Percentiles rank a stretch among this genome's conserved stretches.
These are phyloP conservation scores for Coemansia sp. DNA, from an alignment of 192 early-diverging fungal species.

Conservation along the genomic window DNA sequence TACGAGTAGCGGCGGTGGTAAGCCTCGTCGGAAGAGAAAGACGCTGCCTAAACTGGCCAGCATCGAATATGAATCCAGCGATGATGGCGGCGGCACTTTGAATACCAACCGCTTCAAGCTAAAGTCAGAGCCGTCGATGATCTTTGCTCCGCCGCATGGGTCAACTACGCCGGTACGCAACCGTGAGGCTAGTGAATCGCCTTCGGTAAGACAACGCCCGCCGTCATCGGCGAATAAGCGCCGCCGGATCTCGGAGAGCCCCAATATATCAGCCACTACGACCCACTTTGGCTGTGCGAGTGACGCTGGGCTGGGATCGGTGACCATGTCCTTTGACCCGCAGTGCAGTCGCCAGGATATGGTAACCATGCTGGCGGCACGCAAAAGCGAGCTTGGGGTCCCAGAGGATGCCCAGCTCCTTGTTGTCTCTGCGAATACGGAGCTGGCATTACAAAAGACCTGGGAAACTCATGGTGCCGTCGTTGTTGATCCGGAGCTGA, in stretches of 20 bases:
- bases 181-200: background rate
- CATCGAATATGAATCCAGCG: slow-evolving; percentile 8
- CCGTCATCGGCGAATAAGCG: slow-evolving; percentile 8
- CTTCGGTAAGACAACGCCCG: background rate
- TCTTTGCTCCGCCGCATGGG: slow-evolving; percentile 15
- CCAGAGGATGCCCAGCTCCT: slow-evolving; percentile 1
- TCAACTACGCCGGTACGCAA: background rate
- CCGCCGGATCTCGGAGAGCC: slow-evolving; percentile 3
- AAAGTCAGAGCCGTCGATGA: slow-evolving; percentile 20
- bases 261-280: slow-evolving; percentile 1
- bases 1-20: background rate
- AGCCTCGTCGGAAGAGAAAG: slow-evolving; percentile 4
- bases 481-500: slow-evolving; percentile 26
- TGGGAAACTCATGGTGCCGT: slow-evolving; percentile 15
- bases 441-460: background rate
- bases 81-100: background rate
- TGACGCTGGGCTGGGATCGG: background rate
- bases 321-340: background rate
- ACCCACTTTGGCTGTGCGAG: background rate
- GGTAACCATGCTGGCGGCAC: slow-evolving; percentile 6
- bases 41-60: slow-evolving; percentile 1
- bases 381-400: slow-evolving; percentile 16
- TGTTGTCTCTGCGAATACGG: slow-evolving; percentile 8
- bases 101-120: background rate
- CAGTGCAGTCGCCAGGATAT: slow-evolving; percentile 9